Conservation (phyloP, 139 green algal species). For the Coelastrella sp. region DNA sequence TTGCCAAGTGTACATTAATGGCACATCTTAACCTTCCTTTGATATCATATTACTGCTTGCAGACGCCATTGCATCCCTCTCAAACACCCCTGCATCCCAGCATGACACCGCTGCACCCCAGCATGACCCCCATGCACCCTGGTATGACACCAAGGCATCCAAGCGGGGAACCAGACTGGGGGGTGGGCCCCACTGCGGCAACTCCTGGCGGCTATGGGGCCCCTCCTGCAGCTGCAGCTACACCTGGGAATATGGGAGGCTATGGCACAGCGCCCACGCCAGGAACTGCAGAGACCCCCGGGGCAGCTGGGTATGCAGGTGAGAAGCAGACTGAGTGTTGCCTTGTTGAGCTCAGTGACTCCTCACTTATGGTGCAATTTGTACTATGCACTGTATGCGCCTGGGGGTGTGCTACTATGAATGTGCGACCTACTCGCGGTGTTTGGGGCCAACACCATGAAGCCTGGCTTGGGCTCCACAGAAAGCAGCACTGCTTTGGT, state of each 20-base stretch:
- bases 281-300: conserved; percentile 41
- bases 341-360: not conserved
- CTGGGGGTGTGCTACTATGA: no score
- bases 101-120: conserved; percentile 24
- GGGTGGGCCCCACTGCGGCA: not conserved
- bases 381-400: no score
- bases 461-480: no score
- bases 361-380: no score
- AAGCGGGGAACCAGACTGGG: conserved; percentile 10
- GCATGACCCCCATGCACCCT: conserved; percentile 46
- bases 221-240: not conserved
- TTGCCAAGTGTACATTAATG: no score
- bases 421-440: no score
- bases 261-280: conserved; percentile 41
- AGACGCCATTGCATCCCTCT: conserved; percentile 30
- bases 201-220: conserved; percentile 14
- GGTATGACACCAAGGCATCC: conserved; percentile 47
- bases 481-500: no score
- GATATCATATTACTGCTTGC: not conserved
- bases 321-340: not conserved
- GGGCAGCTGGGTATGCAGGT: conserved; percentile 5
- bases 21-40: no score
- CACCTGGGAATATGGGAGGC: not conserved
- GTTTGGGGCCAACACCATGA: no score
- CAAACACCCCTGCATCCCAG: conserved; percentile 35